phyloP scores from a whole-genome alignment of 2,329 filamentous ascomycete genomes.

The Ceratocystis huliohia region DNA sequence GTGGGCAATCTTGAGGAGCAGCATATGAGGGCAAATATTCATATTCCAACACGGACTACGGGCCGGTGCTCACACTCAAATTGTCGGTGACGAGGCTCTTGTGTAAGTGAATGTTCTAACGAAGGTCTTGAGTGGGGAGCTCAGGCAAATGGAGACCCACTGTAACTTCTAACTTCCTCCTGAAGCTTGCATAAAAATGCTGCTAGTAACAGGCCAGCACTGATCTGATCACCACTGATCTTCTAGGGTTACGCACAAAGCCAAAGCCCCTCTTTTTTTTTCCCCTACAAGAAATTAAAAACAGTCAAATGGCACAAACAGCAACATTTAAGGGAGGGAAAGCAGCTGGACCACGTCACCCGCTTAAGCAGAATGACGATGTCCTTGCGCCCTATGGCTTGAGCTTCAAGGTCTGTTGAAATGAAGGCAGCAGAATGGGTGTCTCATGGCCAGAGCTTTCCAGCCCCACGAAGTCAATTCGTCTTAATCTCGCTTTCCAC shows the following conservation, averaged over 20 bases:
- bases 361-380: neutral
- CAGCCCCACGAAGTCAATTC: neutral
- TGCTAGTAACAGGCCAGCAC: neutral
- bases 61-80: neutral
- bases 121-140: neutral
- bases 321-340: neutral
- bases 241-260: neutral
- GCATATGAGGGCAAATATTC: neutral
- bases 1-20: neutral
- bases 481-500: slow-evolving; percentile 7
- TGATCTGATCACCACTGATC: neutral
- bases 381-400: neutral
- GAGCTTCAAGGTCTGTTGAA: neutral
- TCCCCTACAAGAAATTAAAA: neutral
- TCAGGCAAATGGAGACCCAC: neutral
- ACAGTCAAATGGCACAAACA: neutral
- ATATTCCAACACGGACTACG: neutral
- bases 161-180: neutral
- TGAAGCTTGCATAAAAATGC: slow-evolving; percentile 9
- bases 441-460: slow-evolving; percentile 5
- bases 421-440: neutral
- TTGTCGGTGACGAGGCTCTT: neutral
- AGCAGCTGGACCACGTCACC: neutral
- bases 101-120: neutral
- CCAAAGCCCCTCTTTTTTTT: neutral